Evolutionary conservation across 352 stramenopile genomes (phyloP).

Genomic region (Saprolegnia diclina): DNA sequence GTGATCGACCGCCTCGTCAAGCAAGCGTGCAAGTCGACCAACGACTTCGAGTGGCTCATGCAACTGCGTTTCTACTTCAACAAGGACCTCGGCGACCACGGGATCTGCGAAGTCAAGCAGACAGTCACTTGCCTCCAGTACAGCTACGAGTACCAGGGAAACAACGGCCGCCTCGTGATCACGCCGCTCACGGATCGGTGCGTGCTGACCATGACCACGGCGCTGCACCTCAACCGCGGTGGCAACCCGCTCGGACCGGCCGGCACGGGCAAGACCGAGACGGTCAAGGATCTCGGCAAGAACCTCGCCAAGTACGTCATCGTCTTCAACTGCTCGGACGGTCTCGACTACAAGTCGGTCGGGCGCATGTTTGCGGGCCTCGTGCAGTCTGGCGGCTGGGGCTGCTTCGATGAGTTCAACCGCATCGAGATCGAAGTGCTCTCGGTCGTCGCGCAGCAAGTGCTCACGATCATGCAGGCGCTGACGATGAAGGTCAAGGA

Average conservation of each 20-base stretch:
- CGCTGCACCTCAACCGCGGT: slow-evolving; percentile 86
- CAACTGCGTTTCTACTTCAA: slow-evolving; percentile 84
- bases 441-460: slow-evolving; percentile 89
- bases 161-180: slow-evolving; percentile 87
- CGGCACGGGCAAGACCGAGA: slow-evolving; percentile 92
- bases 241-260: slow-evolving; percentile 88
- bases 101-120: slow-evolving; percentile 83
- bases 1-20: slow-evolving; percentile 93
- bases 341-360: slow-evolving; percentile 92
- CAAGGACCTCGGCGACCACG: slow-evolving; percentile 71
- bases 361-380: slow-evolving; percentile 91
- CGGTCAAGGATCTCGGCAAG: slow-evolving; percentile 91
- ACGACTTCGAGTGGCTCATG: slow-evolving; percentile 91
- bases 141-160: slow-evolving; percentile 82
- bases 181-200: slow-evolving; percentile 91
- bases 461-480: slow-evolving; percentile 87
- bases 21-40: slow-evolving; percentile 86
- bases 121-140: slow-evolving; percentile 82
- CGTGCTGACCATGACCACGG: slow-evolving; percentile 90
- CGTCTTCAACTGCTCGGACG: slow-evolving; percentile 93
- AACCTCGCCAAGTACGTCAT: slow-evolving; percentile 93
- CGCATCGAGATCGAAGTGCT: slow-evolving; percentile 95
- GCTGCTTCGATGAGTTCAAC: slow-evolving; percentile 95
- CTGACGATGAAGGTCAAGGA: slow-evolving; percentile 64
- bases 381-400: slow-evolving; percentile 89